Evolutionary conservation across 768 basidiomycete species (phyloP).

Genomic region (Leucosporidium scottii): DNA sequence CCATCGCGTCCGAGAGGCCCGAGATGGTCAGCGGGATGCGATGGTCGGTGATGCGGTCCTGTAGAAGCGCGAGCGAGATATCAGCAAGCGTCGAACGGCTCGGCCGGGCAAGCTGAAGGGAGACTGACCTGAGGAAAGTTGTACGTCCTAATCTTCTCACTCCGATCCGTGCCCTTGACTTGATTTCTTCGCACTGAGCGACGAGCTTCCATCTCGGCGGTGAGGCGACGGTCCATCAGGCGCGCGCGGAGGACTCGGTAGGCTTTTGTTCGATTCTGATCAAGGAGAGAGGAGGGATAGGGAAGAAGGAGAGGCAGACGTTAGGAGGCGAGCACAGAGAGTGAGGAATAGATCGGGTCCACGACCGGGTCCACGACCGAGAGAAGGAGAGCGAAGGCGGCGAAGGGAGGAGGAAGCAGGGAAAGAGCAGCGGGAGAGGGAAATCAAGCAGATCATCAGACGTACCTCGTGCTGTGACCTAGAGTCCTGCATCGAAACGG

Average conservation of each 20-base stretch:
- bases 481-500: slow-evolving; percentile 97
- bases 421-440: not conserved
- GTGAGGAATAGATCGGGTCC: not conserved
- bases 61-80: not conserved
- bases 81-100: not conserved
- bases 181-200: slow-evolving; percentile 65
- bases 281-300: not conserved
- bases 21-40: slow-evolving; percentile 65
- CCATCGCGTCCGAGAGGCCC: slow-evolving; percentile 45
- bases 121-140: slow-evolving; percentile 71
- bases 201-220: slow-evolving; percentile 60
- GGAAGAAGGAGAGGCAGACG: not conserved
- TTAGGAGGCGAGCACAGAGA: not conserved
- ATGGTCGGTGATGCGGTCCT: slow-evolving; percentile 93
- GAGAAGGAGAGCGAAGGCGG: not conserved
- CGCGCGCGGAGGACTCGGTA: slow-evolving; percentile 83
- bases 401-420: no score
- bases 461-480: slow-evolving; percentile 86
- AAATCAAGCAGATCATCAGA: not conserved
- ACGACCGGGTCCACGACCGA: not conserved
- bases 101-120: no score
- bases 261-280: slow-evolving; percentile 85
- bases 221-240: slow-evolving; percentile 71
- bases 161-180: slow-evolving; percentile 73
- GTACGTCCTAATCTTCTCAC: slow-evolving; percentile 93